These are phyloP conservation scores for Halenospora varia DNA, from an alignment of 495 filamentous ascomycete species.

Conservation along the genomic window DNA sequence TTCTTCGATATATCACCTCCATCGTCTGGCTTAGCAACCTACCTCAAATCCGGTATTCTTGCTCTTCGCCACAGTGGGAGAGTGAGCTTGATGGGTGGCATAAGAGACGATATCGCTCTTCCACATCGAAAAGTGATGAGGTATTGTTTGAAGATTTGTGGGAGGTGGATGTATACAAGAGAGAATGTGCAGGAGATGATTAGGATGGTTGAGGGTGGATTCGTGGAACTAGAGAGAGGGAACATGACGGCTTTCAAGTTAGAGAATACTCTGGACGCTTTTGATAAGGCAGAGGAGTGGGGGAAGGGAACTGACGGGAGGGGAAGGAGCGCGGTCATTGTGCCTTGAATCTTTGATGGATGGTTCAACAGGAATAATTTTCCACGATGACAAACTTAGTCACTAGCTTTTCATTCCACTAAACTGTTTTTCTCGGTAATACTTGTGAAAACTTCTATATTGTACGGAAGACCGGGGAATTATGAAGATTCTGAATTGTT, in stretches of 20 bases:
- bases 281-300: neutral
- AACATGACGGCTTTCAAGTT: neutral
- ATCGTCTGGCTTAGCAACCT: conserved; percentile 29
- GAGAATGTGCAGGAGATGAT: conserved; percentile 34
- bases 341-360: neutral
- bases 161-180: conserved; percentile 48
- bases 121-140: conserved; percentile 28
- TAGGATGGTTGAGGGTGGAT: conserved; percentile 37
- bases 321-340: neutral
- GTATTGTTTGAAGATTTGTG: conserved; percentile 39
- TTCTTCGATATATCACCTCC: conserved; percentile 47
- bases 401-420: neutral
- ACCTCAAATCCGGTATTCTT: conserved; percentile 38
- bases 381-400: neutral
- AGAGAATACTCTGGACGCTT: neutral
- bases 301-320: neutral
- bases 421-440: neutral
- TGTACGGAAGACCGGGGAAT: no score
- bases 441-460: no score
- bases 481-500: neutral
- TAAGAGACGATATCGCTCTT: conserved; percentile 13
- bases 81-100: conserved; percentile 39
- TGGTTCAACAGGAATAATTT: neutral
- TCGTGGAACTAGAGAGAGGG: conserved; percentile 32
- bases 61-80: conserved; percentile 39